Evolutionary conservation across 805 yeast genomes (phyloP).

Genomic region (Debaryomyces castellii): DNA sequence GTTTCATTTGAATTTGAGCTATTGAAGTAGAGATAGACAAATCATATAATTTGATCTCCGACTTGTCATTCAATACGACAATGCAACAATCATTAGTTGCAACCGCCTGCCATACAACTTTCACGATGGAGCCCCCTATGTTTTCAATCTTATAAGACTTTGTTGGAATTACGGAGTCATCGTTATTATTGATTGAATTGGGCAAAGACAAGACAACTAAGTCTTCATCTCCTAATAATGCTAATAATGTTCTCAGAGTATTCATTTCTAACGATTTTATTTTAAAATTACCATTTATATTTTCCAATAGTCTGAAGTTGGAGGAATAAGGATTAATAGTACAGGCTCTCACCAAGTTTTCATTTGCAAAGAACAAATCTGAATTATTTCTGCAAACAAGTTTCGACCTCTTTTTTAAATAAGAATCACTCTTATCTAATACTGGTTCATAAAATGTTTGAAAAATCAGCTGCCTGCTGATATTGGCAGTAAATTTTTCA

Average conservation of each 20-base stretch:
- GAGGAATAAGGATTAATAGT: slow-evolving; percentile 16
- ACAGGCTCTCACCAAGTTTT: slow-evolving; percentile 31
- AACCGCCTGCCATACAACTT: slow-evolving; percentile 26
- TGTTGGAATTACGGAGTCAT: slow-evolving; percentile 2
- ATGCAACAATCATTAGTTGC: slow-evolving; percentile 20
- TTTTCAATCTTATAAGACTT: slow-evolving; percentile 14
- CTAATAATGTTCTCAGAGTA: slow-evolving; percentile 41
- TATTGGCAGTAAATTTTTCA: slow-evolving; percentile 8
- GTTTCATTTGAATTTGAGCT: slow-evolving; percentile 20
- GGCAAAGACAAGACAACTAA: slow-evolving; percentile 34
- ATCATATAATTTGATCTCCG: slow-evolving; percentile 19
- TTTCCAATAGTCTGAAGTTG: slow-evolving; percentile 21
- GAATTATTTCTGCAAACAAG: slow-evolving; percentile 15
- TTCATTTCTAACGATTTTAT: slow-evolving; percentile 38
- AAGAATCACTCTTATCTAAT: background rate
- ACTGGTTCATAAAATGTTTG: slow-evolving; percentile 4
- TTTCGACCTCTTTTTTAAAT: slow-evolving; percentile 1
- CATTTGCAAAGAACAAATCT: slow-evolving; percentile 32
- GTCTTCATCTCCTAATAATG: slow-evolving; percentile 32
- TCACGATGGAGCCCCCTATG: slow-evolving; percentile 14
- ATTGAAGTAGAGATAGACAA: slow-evolving; percentile 13
- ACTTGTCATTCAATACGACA: slow-evolving; percentile 22
- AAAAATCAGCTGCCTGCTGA: slow-evolving; percentile 11
- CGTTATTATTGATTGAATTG: slow-evolving; percentile 7
- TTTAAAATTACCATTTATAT: slow-evolving; percentile 19